Evolutionary conservation across 305 asterid genomes (phyloP).

Genomic region (Solanum hybrid): DNA sequence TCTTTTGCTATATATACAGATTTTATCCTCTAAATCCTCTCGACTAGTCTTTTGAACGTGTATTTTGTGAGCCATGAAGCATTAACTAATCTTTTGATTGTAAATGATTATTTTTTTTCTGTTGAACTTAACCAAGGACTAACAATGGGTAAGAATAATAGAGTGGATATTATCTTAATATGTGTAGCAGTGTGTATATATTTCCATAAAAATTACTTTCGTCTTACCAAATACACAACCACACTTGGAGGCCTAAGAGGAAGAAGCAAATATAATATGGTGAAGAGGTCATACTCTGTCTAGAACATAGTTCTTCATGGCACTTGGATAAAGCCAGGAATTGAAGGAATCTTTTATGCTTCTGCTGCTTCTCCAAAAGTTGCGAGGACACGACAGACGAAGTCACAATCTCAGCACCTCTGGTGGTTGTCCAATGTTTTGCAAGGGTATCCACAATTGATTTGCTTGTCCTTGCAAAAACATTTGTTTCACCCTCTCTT

Average conservation of each 20-base stretch:
- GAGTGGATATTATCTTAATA: background rate
- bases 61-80: background rate
- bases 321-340: slow-evolving; percentile 94
- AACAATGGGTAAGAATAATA: background rate
- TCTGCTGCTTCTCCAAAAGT: slow-evolving; percentile 80
- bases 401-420: slow-evolving; percentile 79
- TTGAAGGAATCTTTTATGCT: slow-evolving; percentile 78
- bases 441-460: slow-evolving; percentile 92
- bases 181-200: background rate
- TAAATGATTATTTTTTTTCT: background rate
- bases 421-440: slow-evolving; percentile 93
- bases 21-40: background rate
- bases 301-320: slow-evolving; percentile 80
- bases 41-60: background rate
- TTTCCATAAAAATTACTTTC: background rate
- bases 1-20: background rate
- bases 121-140: background rate
- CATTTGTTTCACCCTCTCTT: slow-evolving; percentile 84
- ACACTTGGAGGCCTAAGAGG: background rate
- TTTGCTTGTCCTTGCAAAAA: slow-evolving; percentile 75
- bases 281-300: slow-evolving; percentile 59
- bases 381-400: slow-evolving; percentile 68
- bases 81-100: background rate
- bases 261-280: background rate
- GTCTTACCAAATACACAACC: background rate